A percentile compares a stretch with the other conserved stretches of the same genome.
Evolutionary conservation across 192 early-diverging fungal genomes (phyloP).

Genomic region (Phlyctochytrium arcticum): DNA sequence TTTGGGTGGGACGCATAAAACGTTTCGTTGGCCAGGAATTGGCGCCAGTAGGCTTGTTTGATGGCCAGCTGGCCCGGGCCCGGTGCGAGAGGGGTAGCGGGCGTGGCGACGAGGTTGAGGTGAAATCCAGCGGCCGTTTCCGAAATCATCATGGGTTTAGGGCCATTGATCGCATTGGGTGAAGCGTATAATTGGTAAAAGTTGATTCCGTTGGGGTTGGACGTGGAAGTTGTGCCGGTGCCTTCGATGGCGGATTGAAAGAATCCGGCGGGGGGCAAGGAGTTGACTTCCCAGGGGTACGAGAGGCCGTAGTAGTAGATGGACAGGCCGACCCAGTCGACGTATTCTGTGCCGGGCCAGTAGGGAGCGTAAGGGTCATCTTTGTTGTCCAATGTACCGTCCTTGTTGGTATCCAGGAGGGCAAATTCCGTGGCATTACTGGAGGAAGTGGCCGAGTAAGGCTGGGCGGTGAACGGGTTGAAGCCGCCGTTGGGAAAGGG

Average conservation of each 20-base stretch:
- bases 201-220: conserved; percentile 1
- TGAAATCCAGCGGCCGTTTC: conserved; percentile 33
- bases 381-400: conserved; percentile 22
- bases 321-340: conserved; percentile 36
- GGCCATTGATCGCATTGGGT: neutral
- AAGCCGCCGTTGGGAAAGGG: conserved; percentile 21
- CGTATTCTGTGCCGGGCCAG: conserved; percentile 33
- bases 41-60: conserved; percentile 34
- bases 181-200: conserved; percentile 32
- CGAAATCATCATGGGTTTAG: conserved; percentile 33
- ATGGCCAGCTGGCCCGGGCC: conserved; percentile 32
- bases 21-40: conserved; percentile 25
- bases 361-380: conserved; percentile 41
- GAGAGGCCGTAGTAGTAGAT: conserved; percentile 19
- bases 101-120: neutral
- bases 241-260: conserved; percentile 16
- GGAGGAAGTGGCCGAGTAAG: neutral
- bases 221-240: neutral
- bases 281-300: conserved; percentile 23
- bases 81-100: neutral
- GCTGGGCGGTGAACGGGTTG: neutral
- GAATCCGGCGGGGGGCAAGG: conserved; percentile 16
- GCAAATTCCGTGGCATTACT: conserved; percentile 9
- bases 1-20: conserved; percentile 15
- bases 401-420: conserved; percentile 31